Evolutionary conservation across 2,329 filamentous ascomycete genomes (phyloP), one percentile per base, ranked within the genome.

Genomic region (Fusarium stilboides): DNA sequence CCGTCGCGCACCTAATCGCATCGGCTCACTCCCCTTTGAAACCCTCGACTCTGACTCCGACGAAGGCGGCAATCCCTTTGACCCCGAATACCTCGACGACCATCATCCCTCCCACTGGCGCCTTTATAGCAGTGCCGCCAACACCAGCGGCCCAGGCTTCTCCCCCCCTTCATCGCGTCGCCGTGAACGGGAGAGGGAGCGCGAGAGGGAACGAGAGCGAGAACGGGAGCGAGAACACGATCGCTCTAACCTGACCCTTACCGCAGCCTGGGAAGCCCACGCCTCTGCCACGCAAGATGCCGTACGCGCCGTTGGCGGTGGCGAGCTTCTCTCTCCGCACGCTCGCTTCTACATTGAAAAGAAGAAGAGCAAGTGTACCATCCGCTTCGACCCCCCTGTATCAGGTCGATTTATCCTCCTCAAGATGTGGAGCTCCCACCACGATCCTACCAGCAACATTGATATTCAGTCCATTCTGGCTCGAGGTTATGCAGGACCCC

Each of bases 401-500:
- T 93, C 92, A 13, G 93, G 92, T 7, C 88, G 93, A 58, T 97
- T 92, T 77, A 91, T 98, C 53, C 80, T 98, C 42, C 84, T 98
- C 68, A 98, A 98, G 83, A 88, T 98, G 78, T 98, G 94, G 92
- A 94, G 91, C 73, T 92, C 92, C 3, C 88, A 88, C 62, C 87
- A 89, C 26, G 88, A 90, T 47, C 85, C 87, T 6, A 73, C 77
- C 7, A 83, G 83, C 61, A 97, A 97, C 74, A 97, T 98, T 68
- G 94, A 97, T 76, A 94, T 98, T 39, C 92, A 97, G 78, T 93
- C 91, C 45, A 90, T 98, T 24, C 87, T 94, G 60, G 92, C 91
- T 2, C 91, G 92, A 74, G 95, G 95, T 0, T 98, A 91, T 79
- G 92, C 93, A 0, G 95, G 95, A 6, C 92, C 93, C 12, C 88